These are phyloP conservation scores for Pseudocercospora crystallina DNA, from an alignment of 2,329 filamentous ascomycete genomes.

Conservation along the genomic window DNA sequence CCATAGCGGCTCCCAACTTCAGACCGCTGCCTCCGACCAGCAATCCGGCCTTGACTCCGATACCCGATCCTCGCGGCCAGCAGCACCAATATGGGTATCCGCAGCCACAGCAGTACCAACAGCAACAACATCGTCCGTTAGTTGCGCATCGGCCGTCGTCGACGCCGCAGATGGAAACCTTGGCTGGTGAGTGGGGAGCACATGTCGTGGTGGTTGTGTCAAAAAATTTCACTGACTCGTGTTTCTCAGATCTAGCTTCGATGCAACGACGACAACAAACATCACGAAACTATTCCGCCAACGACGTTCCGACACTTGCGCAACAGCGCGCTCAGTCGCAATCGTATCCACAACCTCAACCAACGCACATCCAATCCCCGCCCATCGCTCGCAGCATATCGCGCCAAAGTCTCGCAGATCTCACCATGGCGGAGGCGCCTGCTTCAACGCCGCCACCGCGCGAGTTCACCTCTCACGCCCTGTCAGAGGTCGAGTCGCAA, in stretches of 20 bases:
- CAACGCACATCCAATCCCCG: constrained; percentile 27
- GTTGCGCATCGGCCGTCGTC: constrained; percentile 42
- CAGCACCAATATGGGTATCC: constrained; percentile 16
- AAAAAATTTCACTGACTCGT: constrained; percentile 19
- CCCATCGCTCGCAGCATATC: constrained; percentile 41
- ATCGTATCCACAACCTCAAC: constrained; percentile 10
- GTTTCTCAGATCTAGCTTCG: constrained; percentile 44
- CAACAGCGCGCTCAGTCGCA: constrained; percentile 29
- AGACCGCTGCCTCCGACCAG: constrained; percentile 27
- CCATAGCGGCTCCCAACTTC: constrained; percentile 22
- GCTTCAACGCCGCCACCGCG: constrained; percentile 44
- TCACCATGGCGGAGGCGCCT: constrained; percentile 49
- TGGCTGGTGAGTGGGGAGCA: constrained; percentile 42
- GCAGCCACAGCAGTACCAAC: constrained; percentile 13
- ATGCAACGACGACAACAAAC: constrained; percentile 49
- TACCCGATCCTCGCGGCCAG: constrained; percentile 2
- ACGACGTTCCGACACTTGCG: constrained; percentile 28
- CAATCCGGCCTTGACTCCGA: constrained; percentile 17
- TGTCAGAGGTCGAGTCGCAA: constrained; percentile 45
- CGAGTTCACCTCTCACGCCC: constrained; percentile 42
- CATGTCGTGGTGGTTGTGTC: background rate
- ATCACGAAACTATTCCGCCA: constrained; percentile 36
- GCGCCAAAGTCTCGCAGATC: constrained; percentile 45
- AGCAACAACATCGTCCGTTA: constrained; percentile 21
- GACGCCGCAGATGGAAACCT: constrained; percentile 49